Conservation (phyloP, 257 asterid species). For the Lantana camara region DNA sequence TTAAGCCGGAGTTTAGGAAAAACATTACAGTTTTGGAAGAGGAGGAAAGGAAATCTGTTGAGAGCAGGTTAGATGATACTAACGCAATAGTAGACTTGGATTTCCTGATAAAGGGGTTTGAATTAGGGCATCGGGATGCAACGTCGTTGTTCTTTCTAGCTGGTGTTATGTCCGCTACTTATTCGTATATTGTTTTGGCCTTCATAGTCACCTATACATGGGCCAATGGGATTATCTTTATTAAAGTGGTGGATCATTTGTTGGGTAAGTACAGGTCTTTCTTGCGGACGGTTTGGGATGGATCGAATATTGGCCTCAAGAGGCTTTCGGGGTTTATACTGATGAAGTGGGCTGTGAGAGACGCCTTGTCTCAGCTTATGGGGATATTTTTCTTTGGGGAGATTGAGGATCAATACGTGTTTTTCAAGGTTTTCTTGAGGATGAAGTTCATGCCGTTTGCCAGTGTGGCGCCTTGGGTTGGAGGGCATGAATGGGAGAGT, state of each 20-base stretch:
- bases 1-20: slow-evolving; percentile 46
- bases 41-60: slow-evolving; percentile 33
- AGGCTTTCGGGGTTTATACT: slow-evolving; percentile 78
- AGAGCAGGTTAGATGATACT: slow-evolving; percentile 42
- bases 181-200: slow-evolving; percentile 69
- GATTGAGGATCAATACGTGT: slow-evolving; percentile 70
- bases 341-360: slow-evolving; percentile 95
- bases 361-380: slow-evolving; percentile 77
- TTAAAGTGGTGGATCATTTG: slow-evolving; percentile 70
- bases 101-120: slow-evolving; percentile 69
- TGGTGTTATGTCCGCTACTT: slow-evolving; percentile 57
- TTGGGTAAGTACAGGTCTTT: slow-evolving; percentile 57
- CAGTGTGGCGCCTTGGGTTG: slow-evolving; percentile 72
- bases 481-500: slow-evolving; percentile 82
- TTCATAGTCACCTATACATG: slow-evolving; percentile 75
- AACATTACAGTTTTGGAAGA: slow-evolving; percentile 28
- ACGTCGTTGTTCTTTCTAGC: slow-evolving; percentile 57
- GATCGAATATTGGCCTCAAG: slow-evolving; percentile 71
- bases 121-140: slow-evolving; percentile 65
- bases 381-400: slow-evolving; percentile 72
- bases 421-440: slow-evolving; percentile 70
- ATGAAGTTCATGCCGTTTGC: slow-evolving; percentile 78
- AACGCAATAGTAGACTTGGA: slow-evolving; percentile 57
- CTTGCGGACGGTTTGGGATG: slow-evolving; percentile 70
- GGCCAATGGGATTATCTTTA: slow-evolving; percentile 72